Conservation (phyloP, 352 stramenopile genomes). For the Phytophthora lateralis region DNA sequence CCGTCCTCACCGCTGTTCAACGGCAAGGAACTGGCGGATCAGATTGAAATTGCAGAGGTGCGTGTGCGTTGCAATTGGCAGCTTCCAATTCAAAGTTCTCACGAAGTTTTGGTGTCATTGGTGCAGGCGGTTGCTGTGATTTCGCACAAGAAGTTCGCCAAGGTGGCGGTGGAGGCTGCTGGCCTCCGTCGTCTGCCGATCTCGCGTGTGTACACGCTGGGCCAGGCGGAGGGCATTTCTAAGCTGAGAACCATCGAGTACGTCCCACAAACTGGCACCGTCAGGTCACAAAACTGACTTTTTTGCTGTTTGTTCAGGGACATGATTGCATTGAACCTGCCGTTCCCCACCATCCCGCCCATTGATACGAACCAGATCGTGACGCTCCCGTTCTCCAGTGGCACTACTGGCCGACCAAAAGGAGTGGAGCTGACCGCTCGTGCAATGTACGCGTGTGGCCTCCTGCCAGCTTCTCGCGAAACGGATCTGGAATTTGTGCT, state of each 20-base stretch:
- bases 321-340: conserved; percentile 30
- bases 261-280: neutral
- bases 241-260: conserved; percentile 32
- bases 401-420: conserved; percentile 91
- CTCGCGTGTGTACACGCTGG: conserved; percentile 34
- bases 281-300: neutral
- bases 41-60: conserved; percentile 45
- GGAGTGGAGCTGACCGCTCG: conserved; percentile 90
- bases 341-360: conserved; percentile 32
- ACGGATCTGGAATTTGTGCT: conserved; percentile 42
- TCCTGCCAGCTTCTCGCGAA: conserved; percentile 61
- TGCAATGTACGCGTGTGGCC: conserved; percentile 83
- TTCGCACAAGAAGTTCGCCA: conserved; percentile 43
- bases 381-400: conserved; percentile 91
- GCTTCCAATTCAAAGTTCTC: neutral
- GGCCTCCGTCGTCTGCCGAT: conserved; percentile 19
- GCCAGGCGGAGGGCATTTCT: conserved; percentile 16
- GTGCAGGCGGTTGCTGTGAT: conserved; percentile 33
- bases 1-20: conserved; percentile 52
- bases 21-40: conserved; percentile 36
- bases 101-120: neutral
- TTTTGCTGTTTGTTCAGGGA: conserved; percentile 31
- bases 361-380: conserved; percentile 37
- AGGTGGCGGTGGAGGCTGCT: conserved; percentile 39
- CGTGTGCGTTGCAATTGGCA: neutral